Conservation (phyloP, 2,329 filamentous ascomycete species). For the Passalora sequoiae region DNA sequence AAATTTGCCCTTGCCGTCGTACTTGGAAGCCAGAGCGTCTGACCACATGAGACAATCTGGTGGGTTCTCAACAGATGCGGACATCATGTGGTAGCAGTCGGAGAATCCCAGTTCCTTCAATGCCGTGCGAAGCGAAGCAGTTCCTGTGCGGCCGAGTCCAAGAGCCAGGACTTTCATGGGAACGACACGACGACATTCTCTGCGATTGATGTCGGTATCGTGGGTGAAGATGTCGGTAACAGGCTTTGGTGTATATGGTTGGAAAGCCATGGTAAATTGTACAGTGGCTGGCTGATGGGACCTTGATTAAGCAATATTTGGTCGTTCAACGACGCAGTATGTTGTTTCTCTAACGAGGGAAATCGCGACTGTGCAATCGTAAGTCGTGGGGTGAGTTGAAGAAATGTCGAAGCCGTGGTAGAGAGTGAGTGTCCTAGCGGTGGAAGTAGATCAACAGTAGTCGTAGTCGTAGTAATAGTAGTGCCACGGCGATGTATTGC, state of each 20-base stretch:
- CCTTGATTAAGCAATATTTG: not conserved
- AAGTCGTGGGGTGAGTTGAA: not conserved
- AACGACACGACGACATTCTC: conserved; percentile 59
- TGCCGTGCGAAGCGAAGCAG: conserved; percentile 62
- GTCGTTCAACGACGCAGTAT: conserved; percentile 7
- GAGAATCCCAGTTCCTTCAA: conserved; percentile 62
- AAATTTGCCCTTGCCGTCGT: conserved; percentile 57
- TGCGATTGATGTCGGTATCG: conserved; percentile 64
- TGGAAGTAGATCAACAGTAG: too few species aligned
- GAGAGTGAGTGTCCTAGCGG: not conserved
- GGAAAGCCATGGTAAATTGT: conserved; percentile 33
- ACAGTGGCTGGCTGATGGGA: not conserved
- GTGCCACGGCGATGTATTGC: not conserved
- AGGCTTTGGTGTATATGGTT: conserved; percentile 45
- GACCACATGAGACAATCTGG: conserved; percentile 65
- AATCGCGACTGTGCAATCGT: not conserved
- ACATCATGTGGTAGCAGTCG: conserved; percentile 71
- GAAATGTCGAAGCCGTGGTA: not conserved
- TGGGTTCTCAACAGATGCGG: conserved; percentile 62
- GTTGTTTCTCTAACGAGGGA: not conserved
- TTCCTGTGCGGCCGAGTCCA: conserved; percentile 65
- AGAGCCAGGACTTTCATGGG: conserved; percentile 69
- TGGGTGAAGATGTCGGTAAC: conserved; percentile 57
- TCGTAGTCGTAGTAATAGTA: not conserved
- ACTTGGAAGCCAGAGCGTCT: conserved; percentile 61